phyloP scores from a whole-genome alignment of 129 eudicot species.

The Gnaphalium uliginosum region DNA sequence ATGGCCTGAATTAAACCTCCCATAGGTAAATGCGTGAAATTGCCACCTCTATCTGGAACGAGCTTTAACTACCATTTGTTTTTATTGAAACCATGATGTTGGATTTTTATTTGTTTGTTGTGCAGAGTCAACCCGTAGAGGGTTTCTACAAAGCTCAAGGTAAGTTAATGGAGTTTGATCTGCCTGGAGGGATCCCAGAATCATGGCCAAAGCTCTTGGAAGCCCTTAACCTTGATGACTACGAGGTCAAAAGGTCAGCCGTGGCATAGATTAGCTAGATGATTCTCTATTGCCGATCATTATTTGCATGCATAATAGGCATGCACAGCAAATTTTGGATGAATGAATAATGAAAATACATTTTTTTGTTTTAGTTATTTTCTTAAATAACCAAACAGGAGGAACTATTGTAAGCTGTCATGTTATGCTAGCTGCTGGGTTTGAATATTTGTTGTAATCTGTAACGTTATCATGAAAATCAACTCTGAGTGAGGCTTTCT shows the following conservation, averaged over 20 bases:
- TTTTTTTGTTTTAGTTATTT: constrained; percentile 12
- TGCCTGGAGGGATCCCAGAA: constrained; percentile 98
- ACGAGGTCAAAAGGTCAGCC: constrained; percentile 72
- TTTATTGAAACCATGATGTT: neutral
- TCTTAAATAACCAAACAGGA: constrained; percentile 42
- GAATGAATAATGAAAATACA: constrained; percentile 40
- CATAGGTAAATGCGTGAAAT: neutral
- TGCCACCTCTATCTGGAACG: too few relatives aligned
- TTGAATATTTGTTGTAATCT: constrained; percentile 29
- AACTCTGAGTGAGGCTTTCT: constrained; percentile 9
- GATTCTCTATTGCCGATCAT: constrained; percentile 19
- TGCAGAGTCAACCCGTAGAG: constrained; percentile 98
- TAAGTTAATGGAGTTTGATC: constrained; percentile 79
- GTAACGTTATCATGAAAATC: constrained; percentile 25
- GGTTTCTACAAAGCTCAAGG: constrained; percentile 71
- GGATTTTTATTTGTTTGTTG: constrained; percentile 19
- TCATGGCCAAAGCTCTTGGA: constrained; percentile 94
- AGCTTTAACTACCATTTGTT: too few relatives aligned
- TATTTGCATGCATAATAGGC: constrained; percentile 51
- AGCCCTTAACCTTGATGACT: constrained; percentile 86
- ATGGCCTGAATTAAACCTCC: neutral
- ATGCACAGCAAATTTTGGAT: constrained; percentile 58
- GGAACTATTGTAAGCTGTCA: constrained; percentile 25
- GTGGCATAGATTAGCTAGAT: constrained; percentile 46
- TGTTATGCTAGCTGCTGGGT: constrained; percentile 20